Conservation (phyloP, 2,329 filamentous ascomycete species). For the Pyrenochaeta sp. region DNA sequence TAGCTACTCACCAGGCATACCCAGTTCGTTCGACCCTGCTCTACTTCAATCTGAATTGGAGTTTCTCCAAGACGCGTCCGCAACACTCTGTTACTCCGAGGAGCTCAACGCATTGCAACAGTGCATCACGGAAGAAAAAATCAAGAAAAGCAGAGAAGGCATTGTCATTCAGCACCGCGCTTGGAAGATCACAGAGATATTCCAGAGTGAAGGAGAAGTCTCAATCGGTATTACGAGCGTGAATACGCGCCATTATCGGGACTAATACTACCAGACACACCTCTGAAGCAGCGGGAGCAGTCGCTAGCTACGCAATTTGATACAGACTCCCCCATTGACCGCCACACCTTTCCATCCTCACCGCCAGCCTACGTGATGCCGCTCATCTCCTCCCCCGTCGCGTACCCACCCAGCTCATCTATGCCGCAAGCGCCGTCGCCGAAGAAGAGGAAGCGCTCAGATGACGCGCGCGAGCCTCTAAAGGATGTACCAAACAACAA, state of each 20-base stretch:
- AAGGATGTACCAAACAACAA: constrained; percentile 47
- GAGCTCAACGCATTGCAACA: constrained; percentile 57
- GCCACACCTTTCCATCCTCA: constrained; percentile 46
- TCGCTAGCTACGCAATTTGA: constrained; percentile 15
- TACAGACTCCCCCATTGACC: constrained; percentile 21
- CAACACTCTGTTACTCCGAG: constrained; percentile 52
- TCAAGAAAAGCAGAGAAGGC: constrained; percentile 53
- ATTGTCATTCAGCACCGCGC: constrained; percentile 62
- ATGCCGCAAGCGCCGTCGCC: constrained; percentile 44
- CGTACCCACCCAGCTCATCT: constrained; percentile 63
- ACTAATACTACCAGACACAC: constrained; percentile 46
- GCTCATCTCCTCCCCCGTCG: constrained; percentile 66
- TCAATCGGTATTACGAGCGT: constrained; percentile 40
- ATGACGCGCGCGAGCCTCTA: constrained; percentile 40
- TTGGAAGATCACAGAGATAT: constrained; percentile 58
- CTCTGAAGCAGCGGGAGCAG: constrained; percentile 31
- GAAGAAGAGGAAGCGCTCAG: constrained; percentile 49
- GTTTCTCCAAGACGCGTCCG: constrained; percentile 25
- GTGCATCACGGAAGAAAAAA: constrained; percentile 52
- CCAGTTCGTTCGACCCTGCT: constrained; percentile 62
- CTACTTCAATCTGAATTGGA: constrained; percentile 57
- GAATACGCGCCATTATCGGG: constrained; percentile 1
- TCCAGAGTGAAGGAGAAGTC: constrained; percentile 59
- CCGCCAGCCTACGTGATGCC: constrained; percentile 67
- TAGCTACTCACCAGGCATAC: constrained; percentile 43